Percentiles rank a stretch among this genome's conserved stretches.
phyloP scores from a whole-genome alignment of 352 stramenopile genomes.

The Pythium periplocum region DNA sequence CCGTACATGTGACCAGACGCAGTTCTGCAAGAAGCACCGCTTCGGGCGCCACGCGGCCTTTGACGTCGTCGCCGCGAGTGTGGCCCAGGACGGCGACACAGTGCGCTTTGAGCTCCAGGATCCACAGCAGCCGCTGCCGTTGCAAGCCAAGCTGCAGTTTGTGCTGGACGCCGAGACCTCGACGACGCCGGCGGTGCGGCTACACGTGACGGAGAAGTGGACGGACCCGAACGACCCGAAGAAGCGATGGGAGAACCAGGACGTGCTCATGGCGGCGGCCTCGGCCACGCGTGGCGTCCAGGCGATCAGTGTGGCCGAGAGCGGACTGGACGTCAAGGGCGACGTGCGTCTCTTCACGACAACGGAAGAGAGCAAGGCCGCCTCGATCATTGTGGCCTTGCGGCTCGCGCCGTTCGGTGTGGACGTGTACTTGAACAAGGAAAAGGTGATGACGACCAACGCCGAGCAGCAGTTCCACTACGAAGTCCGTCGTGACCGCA shows the following conservation, averaged over 20 bases:
- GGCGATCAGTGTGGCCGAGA: slow-evolving; percentile 28
- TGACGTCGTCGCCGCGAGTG: slow-evolving; percentile 26
- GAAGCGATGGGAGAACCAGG: slow-evolving; percentile 49
- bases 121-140: background rate
- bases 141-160: slow-evolving; percentile 50
- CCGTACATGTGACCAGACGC: slow-evolving; percentile 95
- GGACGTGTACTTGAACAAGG: slow-evolving; percentile 56
- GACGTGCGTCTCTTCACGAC: slow-evolving; percentile 33
- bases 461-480: slow-evolving; percentile 66
- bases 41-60: slow-evolving; percentile 27
- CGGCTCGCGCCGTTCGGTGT: slow-evolving; percentile 49
- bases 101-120: slow-evolving; percentile 47
- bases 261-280: slow-evolving; percentile 34
- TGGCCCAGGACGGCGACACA: slow-evolving; percentile 22
- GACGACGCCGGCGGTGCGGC: slow-evolving; percentile 41
- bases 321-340: slow-evolving; percentile 23
- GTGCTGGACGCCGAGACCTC: slow-evolving; percentile 32
- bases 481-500: slow-evolving; percentile 72
- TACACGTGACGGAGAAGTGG: slow-evolving; percentile 54
- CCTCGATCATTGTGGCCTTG: slow-evolving; percentile 44
- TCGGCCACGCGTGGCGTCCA: slow-evolving; percentile 28
- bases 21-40: slow-evolving; percentile 91
- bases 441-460: slow-evolving; percentile 66
- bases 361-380: slow-evolving; percentile 5
- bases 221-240: slow-evolving; percentile 40